Evolutionary conservation across 208 protist species (phyloP), one percentile per base, ranked within the genome.

Genomic region (Leishmania martiniquensis): DNA sequence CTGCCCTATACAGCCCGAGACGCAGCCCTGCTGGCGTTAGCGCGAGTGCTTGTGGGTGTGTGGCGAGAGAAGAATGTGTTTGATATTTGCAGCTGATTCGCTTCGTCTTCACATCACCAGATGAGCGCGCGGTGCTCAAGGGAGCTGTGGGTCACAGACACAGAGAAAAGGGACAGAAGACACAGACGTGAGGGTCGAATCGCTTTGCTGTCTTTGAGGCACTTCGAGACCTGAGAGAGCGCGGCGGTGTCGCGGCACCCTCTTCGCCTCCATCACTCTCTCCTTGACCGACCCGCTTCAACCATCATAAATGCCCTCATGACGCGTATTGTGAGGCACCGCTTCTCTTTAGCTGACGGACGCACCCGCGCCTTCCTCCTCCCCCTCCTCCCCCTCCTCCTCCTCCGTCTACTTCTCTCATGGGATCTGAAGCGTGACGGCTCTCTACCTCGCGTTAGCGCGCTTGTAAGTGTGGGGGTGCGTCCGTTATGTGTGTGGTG

Each of bases 31-130:
- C 71, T 85, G 20, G 32, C 74, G 34, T n/a, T 67, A 29, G 32
- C 82, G 3, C 63, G 55, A 47, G 75, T 52, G 12, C 39, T 87
- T 34, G 45, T 92, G 42, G 29, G 47, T 20, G 39, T 81, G 1
- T 96, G 92, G 92, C 77, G 85, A 1, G 49, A 72, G 29, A 92
- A 93, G 75, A 96, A 96, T 71, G 85, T 86, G 6, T 91, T 89
- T 79, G 88, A 91, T 34, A 20, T 86, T 6, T 42, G 7, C 45
- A 4, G 32, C 29, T 74, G 42, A 60, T 55, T 1, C 29, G 3
- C 22, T 7, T 2, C n/a, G 2, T 10, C 47, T 22, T 49, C 13
- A 25, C 45, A 2, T 22, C 22, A 37, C 42, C 4, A 22, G 39
- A n/a, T 29, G 63, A 49, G 7, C 7, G 63, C 6, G 20, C n/a